Base-by-base conservation (phyloP, 78 protist species). In the Guillardia theta region DNA sequence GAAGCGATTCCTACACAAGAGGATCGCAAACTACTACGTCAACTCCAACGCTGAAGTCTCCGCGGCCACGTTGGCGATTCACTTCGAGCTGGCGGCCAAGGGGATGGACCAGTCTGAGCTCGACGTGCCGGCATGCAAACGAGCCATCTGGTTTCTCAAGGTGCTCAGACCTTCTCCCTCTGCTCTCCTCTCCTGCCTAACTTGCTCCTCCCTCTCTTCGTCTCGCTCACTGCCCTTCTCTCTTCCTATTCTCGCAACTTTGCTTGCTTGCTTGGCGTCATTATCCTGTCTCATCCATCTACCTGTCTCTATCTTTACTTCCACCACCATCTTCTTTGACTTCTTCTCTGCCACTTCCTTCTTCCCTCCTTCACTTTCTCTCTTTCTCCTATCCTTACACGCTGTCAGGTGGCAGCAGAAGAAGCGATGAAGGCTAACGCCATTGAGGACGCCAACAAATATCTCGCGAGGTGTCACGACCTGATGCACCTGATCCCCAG, bases 351-450 rank as follows among this genome's bases (percentile, higher is more conserved):
- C 58, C 58, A 15, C 58, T 19, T 15, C 30, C 58, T 50, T 50
- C 58, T 10, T 15, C 58, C 10, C 58, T 10, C 58, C 30, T 15
- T 10, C 58, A 19, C 58, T 50, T 15, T 19, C 58, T 50, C 58
- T 50, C n/a, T n/a, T n/a, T n/a, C 58, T 19, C 58, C 30, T 15
- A 50, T 15, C 10, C 58, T 50, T 50, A 50, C 58, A 50, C 58
- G 58, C 58, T 10, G 58, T 50, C 58, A 50, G 58, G 78, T 70
- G n/a, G 83, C 83, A 15, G 83, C 83, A 12, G 83, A 70, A 43
- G 83, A 70, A 43, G 83, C 83, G n/a, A 70, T 70, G 83, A 70
- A 70, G 83, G 83, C 83, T 24, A 70, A 70, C 41, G 83, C 83
- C 83, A 70, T 70, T 43, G 83, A 70, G 83, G 83, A 70, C 83